Evolutionary conservation across 495 filamentous ascomycete genomes (phyloP).

Genomic region (Evernia prunastri): DNA sequence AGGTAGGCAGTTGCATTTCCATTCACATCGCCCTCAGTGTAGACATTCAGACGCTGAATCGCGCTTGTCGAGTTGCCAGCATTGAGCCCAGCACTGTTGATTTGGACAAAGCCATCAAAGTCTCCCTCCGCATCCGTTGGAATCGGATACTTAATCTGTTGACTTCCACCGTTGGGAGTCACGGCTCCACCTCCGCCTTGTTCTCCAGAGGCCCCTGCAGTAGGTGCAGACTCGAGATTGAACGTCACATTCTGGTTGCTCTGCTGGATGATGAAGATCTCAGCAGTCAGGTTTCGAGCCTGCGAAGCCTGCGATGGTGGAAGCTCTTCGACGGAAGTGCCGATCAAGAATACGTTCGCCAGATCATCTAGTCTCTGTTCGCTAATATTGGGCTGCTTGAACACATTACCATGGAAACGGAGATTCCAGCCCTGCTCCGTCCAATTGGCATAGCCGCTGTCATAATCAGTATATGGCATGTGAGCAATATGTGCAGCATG

Average conservation of each 20-base stretch:
- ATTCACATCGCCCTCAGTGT: conserved; percentile 52
- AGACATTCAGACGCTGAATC: conserved; percentile 61
- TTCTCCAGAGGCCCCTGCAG: conserved; percentile 43
- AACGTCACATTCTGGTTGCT: conserved; percentile 54
- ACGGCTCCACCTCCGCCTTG: conserved; percentile 47
- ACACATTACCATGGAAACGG: conserved; percentile 70
- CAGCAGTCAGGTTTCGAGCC: conserved; percentile 64
- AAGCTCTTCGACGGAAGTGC: conserved; percentile 51
- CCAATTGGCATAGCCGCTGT: conserved; percentile 71
- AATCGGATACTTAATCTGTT: conserved; percentile 50
- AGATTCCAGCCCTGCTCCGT: conserved; percentile 71
- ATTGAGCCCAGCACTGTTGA: conserved; percentile 43
- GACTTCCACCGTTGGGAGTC: conserved; percentile 48
- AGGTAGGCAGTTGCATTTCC: conserved; percentile 75
- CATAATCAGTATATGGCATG: conserved; percentile 2
- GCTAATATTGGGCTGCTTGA: conserved; percentile 64
- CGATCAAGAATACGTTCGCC: conserved; percentile 64
- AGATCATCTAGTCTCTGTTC: conserved; percentile 55
- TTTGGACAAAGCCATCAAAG: conserved; percentile 59
- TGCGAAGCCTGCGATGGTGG: conserved; percentile 53
- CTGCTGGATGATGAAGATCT: conserved; percentile 69
- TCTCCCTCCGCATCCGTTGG: conserved; percentile 59
- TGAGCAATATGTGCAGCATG: not conserved
- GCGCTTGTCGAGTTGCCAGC: conserved; percentile 54
- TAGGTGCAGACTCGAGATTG: conserved; percentile 49